These are phyloP conservation scores for Dactylis glomerata DNA, from an alignment of 176 grass and related monocot genomes.

Conservation along the genomic window DNA sequence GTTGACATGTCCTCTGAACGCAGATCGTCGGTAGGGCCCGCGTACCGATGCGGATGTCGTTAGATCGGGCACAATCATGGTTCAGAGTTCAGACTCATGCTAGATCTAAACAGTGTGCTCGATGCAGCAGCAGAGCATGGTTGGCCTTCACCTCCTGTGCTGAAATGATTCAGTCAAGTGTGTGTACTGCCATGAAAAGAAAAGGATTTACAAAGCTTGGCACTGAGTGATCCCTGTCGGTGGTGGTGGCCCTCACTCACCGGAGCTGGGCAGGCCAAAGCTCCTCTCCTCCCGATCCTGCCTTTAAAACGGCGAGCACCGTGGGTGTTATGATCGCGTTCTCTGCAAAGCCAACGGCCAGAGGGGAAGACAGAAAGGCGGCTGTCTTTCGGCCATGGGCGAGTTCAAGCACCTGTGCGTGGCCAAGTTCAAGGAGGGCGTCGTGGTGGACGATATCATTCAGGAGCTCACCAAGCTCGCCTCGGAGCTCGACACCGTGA, in stretches of 20 bases:
- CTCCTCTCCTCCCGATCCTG: background rate
- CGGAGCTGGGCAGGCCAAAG: slow-evolving; percentile 2
- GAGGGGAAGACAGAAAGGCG: background rate
- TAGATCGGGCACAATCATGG: background rate
- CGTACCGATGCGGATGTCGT: background rate
- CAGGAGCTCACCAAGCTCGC: slow-evolving; percentile 44
- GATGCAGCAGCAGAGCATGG: background rate
- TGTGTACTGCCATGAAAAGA: background rate
- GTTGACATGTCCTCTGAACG: background rate
- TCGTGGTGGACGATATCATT: slow-evolving; percentile 39
- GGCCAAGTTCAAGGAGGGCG: slow-evolving; percentile 57
- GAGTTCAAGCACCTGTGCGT: slow-evolving; percentile 59
- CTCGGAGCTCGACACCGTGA: slow-evolving; percentile 39
- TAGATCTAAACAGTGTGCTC: slow-evolving; percentile 34
- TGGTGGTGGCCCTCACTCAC: slow-evolving; percentile 11
- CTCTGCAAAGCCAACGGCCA: background rate
- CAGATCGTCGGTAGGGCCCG: slow-evolving; percentile 5
- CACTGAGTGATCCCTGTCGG: background rate
- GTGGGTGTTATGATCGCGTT: slow-evolving; percentile 7
- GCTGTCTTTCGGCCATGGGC: slow-evolving; percentile 28
- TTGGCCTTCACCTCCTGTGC: background rate
- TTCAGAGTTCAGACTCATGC: background rate
- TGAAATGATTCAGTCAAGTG: slow-evolving; percentile 28
- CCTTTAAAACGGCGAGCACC: slow-evolving; percentile 30
- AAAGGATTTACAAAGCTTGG: too few relatives aligned